A percentile compares a stretch with the other conserved stretches of the same genome.
Conservation (phyloP, 2,329 filamentous ascomycete genomes). For the Talaromyces sp. region DNA sequence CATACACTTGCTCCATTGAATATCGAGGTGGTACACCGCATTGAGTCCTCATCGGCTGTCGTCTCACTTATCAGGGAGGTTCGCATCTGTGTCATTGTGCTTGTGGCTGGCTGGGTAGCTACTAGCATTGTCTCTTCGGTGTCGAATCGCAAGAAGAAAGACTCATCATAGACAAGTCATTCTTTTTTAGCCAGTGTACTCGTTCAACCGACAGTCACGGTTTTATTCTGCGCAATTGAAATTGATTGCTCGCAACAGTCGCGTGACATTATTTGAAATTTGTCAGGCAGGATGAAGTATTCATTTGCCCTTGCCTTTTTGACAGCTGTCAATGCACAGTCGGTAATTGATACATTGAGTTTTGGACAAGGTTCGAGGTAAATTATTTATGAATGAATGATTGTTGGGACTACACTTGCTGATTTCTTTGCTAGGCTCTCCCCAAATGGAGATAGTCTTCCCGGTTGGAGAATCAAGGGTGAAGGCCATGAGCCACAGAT, state of each 20-base stretch:
- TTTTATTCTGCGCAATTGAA: not conserved
- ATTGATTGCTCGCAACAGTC: slow-evolving; percentile 6
- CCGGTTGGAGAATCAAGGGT: slow-evolving; percentile 54
- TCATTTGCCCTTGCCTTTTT: slow-evolving; percentile 42
- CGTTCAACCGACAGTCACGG: not conserved
- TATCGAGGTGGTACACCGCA: slow-evolving; percentile 48
- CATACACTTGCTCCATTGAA: slow-evolving; percentile 44
- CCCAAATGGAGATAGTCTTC: slow-evolving; percentile 47
- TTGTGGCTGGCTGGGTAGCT: slow-evolving; percentile 48
- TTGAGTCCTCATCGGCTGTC: slow-evolving; percentile 51
- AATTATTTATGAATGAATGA: not conserved
- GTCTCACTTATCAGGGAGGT: slow-evolving; percentile 50
- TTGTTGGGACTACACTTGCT: slow-evolving; percentile 6
- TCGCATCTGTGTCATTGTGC: slow-evolving; percentile 48
- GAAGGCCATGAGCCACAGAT: slow-evolving; percentile 56
- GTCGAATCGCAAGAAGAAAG: slow-evolving; percentile 26
- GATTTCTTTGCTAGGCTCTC: slow-evolving; percentile 55
- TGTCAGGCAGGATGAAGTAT: slow-evolving; percentile 37
- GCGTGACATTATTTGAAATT: not conserved
- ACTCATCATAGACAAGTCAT: slow-evolving; percentile 18
- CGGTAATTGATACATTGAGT: slow-evolving; percentile 68
- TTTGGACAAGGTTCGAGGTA: slow-evolving; percentile 69
- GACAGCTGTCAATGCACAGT: slow-evolving; percentile 58
- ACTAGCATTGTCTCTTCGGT: slow-evolving; percentile 36
- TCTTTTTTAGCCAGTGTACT: not conserved